Conservation (phyloP, 345 rosid genomes). For the Clausena lansium region DNA sequence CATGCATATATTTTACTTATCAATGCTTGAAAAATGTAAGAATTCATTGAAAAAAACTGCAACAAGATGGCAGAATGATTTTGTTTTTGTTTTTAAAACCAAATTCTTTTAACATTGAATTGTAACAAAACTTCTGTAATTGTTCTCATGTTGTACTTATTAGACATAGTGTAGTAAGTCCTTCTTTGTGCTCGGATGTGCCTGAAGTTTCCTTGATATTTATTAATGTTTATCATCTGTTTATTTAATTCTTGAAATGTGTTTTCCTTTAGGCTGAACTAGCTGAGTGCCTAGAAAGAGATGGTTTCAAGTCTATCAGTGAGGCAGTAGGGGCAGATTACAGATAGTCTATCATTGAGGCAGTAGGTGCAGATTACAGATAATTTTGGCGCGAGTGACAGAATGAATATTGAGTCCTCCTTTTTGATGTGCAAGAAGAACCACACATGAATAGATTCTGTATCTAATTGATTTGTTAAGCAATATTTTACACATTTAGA, state of each 20-base stretch:
- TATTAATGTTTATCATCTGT: not conserved
- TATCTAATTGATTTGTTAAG: not conserved
- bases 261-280: conserved; percentile 64
- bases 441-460: not conserved
- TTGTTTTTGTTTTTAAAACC: too few species aligned
- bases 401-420: not conserved
- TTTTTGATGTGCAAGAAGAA: not conserved
- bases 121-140: too few species aligned
- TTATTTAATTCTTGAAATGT: not conserved
- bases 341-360: conserved; percentile 59
- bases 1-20: too few species aligned
- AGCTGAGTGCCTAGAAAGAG: conserved; percentile 79
- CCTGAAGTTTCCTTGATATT: not conserved
- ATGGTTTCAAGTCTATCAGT: conserved; percentile 75
- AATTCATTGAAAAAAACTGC: not conserved
- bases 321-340: conserved; percentile 91
- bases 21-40: not conserved
- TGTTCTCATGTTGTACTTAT: too few species aligned
- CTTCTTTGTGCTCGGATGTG: too few species aligned
- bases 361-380: conserved; percentile 65
- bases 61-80: not conserved
- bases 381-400: not conserved
- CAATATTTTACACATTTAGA: not conserved
- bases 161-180: too few species aligned
- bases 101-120: not conserved